Percentiles rank a stretch among this genome's conserved stretches.
Conservation (phyloP, 139 green algal genomes). For the Zygnema circumcarinatum region DNA sequence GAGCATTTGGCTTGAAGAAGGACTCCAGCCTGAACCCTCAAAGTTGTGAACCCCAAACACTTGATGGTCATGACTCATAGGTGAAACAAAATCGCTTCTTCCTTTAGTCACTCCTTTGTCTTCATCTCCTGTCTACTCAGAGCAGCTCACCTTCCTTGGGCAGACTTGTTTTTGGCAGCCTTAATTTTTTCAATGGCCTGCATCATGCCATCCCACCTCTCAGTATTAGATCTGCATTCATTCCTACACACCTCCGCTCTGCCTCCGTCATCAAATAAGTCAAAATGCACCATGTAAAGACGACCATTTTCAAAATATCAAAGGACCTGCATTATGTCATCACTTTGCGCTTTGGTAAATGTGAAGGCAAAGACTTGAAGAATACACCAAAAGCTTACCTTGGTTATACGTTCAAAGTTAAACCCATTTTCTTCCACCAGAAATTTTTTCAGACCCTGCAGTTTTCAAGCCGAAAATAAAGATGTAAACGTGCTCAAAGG, state of each 20-base stretch:
- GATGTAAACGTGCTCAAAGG: too few relatives aligned
- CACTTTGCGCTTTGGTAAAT: background rate
- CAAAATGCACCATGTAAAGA: background rate
- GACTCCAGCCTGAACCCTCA: constrained; percentile 33
- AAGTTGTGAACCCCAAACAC: too few relatives aligned
- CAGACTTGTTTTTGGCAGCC: constrained; percentile 51
- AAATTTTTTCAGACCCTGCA: constrained; percentile 82
- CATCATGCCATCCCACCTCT: background rate
- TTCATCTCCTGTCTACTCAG: too few relatives aligned
- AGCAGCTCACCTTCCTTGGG: constrained; percentile 52
- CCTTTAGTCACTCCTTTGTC: background rate
- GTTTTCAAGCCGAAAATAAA: too few relatives aligned
- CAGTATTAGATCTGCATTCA: background rate
- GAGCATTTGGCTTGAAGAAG: constrained; percentile 42
- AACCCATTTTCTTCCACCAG: constrained; percentile 94
- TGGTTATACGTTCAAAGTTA: constrained; percentile 82
- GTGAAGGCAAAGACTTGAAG: background rate
- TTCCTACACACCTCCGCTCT: background rate
- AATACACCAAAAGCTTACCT: constrained; percentile 4
- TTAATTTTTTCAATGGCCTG: constrained; percentile 61
- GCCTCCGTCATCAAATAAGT: too few relatives aligned
- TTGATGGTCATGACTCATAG: background rate
- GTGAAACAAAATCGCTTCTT: background rate
- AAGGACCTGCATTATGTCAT: background rate
- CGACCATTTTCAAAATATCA: background rate